Percentiles rank a stretch among this genome's conserved stretches.
phyloP scores from a whole-genome alignment of 495 filamentous ascomycete species.

The Barbatosphaeria neglecta region DNA sequence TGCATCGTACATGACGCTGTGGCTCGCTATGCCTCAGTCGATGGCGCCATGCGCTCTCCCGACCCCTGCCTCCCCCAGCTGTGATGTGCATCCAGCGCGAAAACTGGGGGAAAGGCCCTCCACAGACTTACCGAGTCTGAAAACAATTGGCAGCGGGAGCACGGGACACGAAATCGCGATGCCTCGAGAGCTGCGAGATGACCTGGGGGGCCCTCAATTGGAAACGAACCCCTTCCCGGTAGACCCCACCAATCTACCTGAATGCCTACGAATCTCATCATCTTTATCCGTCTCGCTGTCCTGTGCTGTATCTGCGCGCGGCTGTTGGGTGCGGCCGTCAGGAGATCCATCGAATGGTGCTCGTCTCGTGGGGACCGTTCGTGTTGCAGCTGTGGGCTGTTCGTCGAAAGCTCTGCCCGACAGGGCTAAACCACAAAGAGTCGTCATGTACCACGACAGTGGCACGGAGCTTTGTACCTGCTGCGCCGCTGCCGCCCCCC shows the following conservation, averaged over 20 bases:
- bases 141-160: background rate
- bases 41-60: background rate
- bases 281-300: no score
- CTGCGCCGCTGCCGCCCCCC: no score
- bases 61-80: background rate
- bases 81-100: background rate
- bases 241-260: background rate
- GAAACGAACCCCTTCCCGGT: background rate
- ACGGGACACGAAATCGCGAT: background rate
- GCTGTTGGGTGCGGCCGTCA: background rate
- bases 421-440: no score
- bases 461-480: background rate
- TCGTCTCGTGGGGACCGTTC: background rate
- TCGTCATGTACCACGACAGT: no score
- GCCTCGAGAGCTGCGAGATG: background rate
- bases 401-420: no score
- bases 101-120: constrained; percentile 1
- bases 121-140: background rate
- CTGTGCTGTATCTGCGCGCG: no score
- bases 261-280: no score
- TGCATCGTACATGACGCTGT: background rate
- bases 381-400: background rate
- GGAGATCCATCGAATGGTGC: background rate
- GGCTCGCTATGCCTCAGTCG: background rate
- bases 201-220: background rate